Base-by-base conservation (phyloP, 331 rosid genomes). In the Pyracantha coccinea region DNA sequence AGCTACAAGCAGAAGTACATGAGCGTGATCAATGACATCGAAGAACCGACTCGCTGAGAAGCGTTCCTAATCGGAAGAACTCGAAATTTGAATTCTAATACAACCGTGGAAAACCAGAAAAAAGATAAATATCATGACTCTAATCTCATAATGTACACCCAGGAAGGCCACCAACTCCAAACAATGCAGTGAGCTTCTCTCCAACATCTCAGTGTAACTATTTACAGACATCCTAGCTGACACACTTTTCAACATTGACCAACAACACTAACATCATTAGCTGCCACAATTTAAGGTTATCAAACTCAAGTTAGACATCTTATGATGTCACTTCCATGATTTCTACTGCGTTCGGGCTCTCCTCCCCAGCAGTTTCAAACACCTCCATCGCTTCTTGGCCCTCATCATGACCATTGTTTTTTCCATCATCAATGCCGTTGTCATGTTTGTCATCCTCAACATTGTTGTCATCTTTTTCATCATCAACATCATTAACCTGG, bases 61-160 rank as follows among this genome's bases (percentile, higher is more conserved):
- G 75, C 71, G 62, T 3, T 68, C 33, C 82, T 61, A 59, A 70
- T 52, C 14, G 47, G 47, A 41, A 15, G 47, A 41, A 53, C 24
- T 66, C 60, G 58, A 47, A 24, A 79, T 70, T 69, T 50, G 47
- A 83, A 54, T 68, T 61, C 75, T 59, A 52, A 78, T 6, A 62
- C 64, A 47, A 57, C 76, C 79, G 68, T 41, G 68, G 58, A 44
- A 24, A 71, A 50, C 72, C 62, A 66, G 61, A n/a, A 4, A 4
- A 19, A 16, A 54, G 9, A 20, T 4, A 23, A 44, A 60, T 38
- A 53, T 27, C 15, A 15, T 67, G 21, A 47, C 53, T 73, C 78
- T 77, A 80, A 75, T 77, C 81, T 75, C 82, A 77, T 78, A 78
- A 85, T 89, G 81, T 89, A 92, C 96, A 92, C 62, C 83, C 73